phyloP scores from a whole-genome alignment of 805 yeast genomes.

The Cyberlindnera euphorbiiphila region DNA sequence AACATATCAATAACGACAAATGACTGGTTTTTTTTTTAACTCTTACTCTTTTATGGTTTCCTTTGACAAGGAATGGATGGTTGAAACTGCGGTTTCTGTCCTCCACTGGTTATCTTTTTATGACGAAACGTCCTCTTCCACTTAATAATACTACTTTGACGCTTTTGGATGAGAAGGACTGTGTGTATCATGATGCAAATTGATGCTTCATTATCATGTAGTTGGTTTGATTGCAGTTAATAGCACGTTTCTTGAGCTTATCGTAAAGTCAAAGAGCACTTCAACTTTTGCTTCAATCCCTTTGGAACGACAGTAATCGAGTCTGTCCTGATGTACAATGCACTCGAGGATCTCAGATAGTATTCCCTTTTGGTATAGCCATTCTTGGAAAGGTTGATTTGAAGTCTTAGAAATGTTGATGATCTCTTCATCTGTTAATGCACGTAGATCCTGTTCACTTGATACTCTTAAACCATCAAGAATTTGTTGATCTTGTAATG shows the following conservation, averaged over 20 bases:
- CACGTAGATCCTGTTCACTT: conserved; percentile 10
- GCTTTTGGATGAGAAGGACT: too few relatives aligned
- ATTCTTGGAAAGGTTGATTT: background rate
- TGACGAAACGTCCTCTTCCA: too few relatives aligned
- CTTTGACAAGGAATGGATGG: too few relatives aligned
- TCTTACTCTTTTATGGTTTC: too few relatives aligned
- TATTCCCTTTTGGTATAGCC: conserved; percentile 1
- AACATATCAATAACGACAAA: too few relatives aligned
- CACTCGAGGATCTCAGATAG: conserved; percentile 3
- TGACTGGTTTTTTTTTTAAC: too few relatives aligned
- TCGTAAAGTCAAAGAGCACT: conserved; percentile 7
- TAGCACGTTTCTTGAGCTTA: conserved; percentile 9
- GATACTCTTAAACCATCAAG: background rate
- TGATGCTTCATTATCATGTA: too few relatives aligned
- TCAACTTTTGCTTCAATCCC: background rate
- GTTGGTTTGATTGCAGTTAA: background rate
- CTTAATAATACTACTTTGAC: too few relatives aligned
- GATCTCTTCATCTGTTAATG: conserved; percentile 9
- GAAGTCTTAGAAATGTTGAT: background rate
- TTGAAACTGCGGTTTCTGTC: too few relatives aligned
- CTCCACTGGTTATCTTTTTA: too few relatives aligned
- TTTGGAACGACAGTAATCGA: background rate
- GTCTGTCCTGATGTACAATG: conserved; percentile 7
- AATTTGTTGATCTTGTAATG: background rate
- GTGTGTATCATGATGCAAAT: too few relatives aligned